phyloP scores from a whole-genome alignment of 495 filamentous ascomycete genomes.

The Lophium mytilinum region DNA sequence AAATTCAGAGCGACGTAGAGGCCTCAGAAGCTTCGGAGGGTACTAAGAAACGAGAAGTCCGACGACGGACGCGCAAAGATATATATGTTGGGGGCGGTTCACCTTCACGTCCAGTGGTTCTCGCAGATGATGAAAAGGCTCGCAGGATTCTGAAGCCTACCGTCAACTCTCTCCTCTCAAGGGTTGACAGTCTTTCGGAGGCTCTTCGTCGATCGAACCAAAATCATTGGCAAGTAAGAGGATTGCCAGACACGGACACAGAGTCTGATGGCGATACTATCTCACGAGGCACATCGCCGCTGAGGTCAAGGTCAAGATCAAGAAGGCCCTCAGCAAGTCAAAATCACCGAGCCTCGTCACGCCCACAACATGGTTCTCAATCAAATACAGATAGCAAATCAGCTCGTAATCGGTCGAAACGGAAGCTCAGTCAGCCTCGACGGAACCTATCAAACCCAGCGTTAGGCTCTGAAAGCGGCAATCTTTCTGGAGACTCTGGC shows the following conservation, averaged over 20 bases:
- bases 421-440: not conserved
- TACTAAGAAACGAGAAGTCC: not conserved
- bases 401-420: not conserved
- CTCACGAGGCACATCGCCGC: too few relatives aligned
- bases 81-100: not conserved
- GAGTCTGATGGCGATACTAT: too few relatives aligned
- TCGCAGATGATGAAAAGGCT: constrained; percentile 57
- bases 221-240: not conserved
- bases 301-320: not conserved
- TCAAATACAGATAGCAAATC: too few relatives aligned
- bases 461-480: too few relatives aligned
- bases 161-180: constrained; percentile 53
- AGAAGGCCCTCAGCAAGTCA: not conserved
- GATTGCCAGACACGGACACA: not conserved
- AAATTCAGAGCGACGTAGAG: too few relatives aligned
- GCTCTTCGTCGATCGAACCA: constrained; percentile 57
- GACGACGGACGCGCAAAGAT: not conserved
- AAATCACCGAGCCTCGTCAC: too few relatives aligned
- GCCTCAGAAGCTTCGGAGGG: not conserved
- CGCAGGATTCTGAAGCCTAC: constrained; percentile 53
- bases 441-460: too few relatives aligned
- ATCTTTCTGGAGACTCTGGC: not conserved
- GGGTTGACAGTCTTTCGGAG: constrained; percentile 57
- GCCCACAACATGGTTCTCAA: too few relatives aligned
- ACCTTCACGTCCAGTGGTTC: constrained; percentile 32